These are phyloP conservation scores for Verticillium nonalfalfae DNA, from an alignment of 2,329 filamentous ascomycete genomes.

Conservation along the genomic window DNA sequence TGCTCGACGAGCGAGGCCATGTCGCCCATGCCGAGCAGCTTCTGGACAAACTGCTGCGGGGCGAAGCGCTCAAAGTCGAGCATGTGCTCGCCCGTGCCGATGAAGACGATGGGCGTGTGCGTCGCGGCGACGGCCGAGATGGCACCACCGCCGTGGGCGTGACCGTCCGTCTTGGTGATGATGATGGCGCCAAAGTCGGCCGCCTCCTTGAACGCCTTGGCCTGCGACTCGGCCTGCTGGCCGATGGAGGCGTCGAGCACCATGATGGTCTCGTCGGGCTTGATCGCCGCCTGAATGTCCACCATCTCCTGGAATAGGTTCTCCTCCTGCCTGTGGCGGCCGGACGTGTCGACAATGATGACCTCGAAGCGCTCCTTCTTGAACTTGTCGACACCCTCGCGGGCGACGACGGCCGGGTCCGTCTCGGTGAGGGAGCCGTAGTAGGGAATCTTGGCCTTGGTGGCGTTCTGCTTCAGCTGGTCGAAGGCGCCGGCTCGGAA, in stretches of 20 bases:
- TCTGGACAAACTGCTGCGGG: constrained; percentile 88
- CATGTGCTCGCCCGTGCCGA: constrained; percentile 97
- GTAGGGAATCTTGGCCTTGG: constrained; percentile 98
- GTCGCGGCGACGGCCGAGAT: constrained; percentile 97
- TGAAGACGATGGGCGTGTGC: constrained; percentile 93
- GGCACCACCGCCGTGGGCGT: constrained; percentile 90
- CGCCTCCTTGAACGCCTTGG: constrained; percentile 93
- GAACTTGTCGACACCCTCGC: constrained; percentile 97
- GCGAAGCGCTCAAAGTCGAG: constrained; percentile 89
- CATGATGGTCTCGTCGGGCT: constrained; percentile 96
- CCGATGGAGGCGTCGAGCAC: constrained; percentile 95
- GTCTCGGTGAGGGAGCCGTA: constrained; percentile 96
- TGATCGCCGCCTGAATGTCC: constrained; percentile 87
- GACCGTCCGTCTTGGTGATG: constrained; percentile 97
- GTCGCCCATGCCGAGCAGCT: constrained; percentile 94
- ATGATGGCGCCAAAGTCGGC: constrained; percentile 98
- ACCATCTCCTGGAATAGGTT: constrained; percentile 97
- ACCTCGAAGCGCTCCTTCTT: constrained; percentile 98
- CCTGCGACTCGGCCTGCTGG: constrained; percentile 90
- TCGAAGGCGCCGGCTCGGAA: constrained; percentile 98
- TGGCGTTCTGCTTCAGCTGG: constrained; percentile 97
- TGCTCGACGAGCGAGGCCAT: constrained; percentile 94
- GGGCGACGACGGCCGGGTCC: constrained; percentile 86
- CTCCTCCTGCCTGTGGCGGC: constrained; percentile 88
- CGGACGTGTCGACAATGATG: constrained; percentile 97